These are phyloP conservation scores for Triticum urartu DNA, from an alignment of 176 grass and related monocot genomes.

Conservation along the genomic window DNA sequence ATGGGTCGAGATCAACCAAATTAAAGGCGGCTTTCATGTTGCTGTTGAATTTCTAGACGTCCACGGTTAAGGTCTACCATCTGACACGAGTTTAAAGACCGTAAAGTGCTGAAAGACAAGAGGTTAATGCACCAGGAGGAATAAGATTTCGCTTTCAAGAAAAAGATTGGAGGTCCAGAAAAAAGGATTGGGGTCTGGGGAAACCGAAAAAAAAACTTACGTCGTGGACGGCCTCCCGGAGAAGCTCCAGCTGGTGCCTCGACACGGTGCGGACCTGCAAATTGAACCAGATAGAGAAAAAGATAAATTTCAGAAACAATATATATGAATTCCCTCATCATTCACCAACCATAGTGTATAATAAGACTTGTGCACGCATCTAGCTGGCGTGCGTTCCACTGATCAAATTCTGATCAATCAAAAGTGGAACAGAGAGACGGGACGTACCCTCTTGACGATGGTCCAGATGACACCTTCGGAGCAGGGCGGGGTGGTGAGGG, in stretches of 20 bases:
- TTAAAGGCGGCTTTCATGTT: neutral
- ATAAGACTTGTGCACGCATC: neutral
- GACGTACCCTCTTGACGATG: conserved; percentile 1
- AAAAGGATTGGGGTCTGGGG: too few species aligned
- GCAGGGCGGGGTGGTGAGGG: conserved; percentile 11
- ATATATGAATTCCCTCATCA: neutral
- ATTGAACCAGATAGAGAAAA: neutral
- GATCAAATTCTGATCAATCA: too few species aligned
- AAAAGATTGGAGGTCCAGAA: too few species aligned
- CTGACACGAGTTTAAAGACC: neutral
- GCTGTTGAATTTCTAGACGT: too few species aligned
- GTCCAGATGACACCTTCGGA: too few species aligned
- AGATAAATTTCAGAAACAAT: neutral
- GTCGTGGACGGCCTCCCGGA: conserved; percentile 68
- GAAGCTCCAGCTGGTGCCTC: conserved; percentile 51
- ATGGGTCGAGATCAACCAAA: neutral
- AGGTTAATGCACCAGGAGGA: neutral
- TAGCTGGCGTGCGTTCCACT: neutral
- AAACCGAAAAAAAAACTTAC: conserved; percentile 29
- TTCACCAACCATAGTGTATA: neutral
- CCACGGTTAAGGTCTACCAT: neutral
- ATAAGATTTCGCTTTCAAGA: too few species aligned
- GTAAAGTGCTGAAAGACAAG: neutral
- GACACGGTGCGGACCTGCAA: conserved; percentile 62
- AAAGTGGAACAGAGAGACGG: too few species aligned